Evolutionary conservation across 2,329 filamentous ascomycete species (phyloP).

Genomic region (Apiospora marii): DNA sequence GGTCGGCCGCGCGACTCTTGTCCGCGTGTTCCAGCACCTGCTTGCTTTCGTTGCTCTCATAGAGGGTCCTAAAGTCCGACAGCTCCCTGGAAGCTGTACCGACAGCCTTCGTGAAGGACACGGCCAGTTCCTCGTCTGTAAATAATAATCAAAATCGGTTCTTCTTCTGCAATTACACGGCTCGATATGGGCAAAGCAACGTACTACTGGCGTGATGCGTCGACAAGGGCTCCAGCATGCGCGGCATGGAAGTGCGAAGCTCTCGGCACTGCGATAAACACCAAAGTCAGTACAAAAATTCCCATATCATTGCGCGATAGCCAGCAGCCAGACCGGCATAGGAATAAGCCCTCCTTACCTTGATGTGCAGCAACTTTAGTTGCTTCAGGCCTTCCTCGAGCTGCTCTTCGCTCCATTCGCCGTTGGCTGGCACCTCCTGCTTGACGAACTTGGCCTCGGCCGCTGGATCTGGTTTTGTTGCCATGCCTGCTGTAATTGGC

Average conservation of each 20-base stretch:
- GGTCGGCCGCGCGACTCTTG: constrained; percentile 62
- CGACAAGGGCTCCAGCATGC: constrained; percentile 60
- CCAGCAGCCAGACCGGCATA: background rate
- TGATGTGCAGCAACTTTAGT: constrained; percentile 62
- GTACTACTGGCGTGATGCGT: constrained; percentile 60
- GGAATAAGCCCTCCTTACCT: constrained; percentile 48
- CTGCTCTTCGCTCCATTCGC: constrained; percentile 56
- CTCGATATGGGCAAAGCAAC: constrained; percentile 32
- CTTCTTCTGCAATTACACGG: background rate
- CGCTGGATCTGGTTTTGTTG: constrained; percentile 3
- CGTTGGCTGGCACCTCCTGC: constrained; percentile 36
- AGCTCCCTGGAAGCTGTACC: constrained; percentile 58
- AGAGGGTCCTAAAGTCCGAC: constrained; percentile 56
- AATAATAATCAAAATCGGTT: constrained; percentile 32
- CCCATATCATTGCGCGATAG: background rate
- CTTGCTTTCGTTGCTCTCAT: constrained; percentile 55
- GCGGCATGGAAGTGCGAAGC: constrained; percentile 57
- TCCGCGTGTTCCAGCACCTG: constrained; percentile 60
- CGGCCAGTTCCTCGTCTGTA: constrained; percentile 59
- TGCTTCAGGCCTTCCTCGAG: constrained; percentile 58
- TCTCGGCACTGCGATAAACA: constrained; percentile 50
- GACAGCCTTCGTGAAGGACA: constrained; percentile 57
- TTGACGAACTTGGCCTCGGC: background rate
- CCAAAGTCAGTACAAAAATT: background rate
- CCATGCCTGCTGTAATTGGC: background rate